Percentiles rank a stretch among this genome's conserved stretches.
These are phyloP conservation scores for Agapanthus africanus DNA, from an alignment of 106 monocot species.

Conservation along the genomic window DNA sequence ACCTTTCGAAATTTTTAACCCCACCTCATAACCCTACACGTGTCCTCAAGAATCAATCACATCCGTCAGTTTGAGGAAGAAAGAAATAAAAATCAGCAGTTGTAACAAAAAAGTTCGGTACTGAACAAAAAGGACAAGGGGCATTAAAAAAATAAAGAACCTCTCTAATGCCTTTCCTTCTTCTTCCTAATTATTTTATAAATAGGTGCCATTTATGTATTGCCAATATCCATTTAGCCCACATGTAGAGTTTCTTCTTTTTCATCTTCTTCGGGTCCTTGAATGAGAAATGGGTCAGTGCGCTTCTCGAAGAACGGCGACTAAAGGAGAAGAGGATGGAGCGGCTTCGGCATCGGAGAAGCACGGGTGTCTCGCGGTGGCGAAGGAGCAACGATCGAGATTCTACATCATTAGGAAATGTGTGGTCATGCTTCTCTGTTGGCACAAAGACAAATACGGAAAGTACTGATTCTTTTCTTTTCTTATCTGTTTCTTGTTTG, in stretches of 20 bases:
- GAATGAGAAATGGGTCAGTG: constrained; percentile 12
- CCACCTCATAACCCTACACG: neutral
- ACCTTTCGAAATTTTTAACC: neutral
- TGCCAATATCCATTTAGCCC: no score
- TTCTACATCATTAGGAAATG: constrained; percentile 37
- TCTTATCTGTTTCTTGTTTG: no score
- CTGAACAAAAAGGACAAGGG: neutral
- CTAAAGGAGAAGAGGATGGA: neutral
- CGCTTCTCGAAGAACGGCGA: constrained; percentile 2
- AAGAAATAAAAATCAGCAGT: neutral
- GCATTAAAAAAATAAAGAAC: no score
- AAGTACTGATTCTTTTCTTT: constrained; percentile 14
- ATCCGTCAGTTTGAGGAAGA: neutral
- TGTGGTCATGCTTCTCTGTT: constrained; percentile 26
- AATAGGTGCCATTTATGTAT: no score
- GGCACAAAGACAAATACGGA: constrained; percentile 20
- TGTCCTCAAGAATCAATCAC: neutral
- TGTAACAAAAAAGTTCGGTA: neutral
- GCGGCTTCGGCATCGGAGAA: neutral
- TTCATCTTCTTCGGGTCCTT: neutral
- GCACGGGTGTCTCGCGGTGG: constrained; percentile 24
- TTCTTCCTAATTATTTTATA: no score
- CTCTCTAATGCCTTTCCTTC: no score
- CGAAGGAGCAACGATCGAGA: constrained; percentile 29
- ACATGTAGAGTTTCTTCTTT: neutral